phyloP scores from a whole-genome alignment of 2,329 filamentous ascomycete species.

The Colletotrichum agaves region DNA sequence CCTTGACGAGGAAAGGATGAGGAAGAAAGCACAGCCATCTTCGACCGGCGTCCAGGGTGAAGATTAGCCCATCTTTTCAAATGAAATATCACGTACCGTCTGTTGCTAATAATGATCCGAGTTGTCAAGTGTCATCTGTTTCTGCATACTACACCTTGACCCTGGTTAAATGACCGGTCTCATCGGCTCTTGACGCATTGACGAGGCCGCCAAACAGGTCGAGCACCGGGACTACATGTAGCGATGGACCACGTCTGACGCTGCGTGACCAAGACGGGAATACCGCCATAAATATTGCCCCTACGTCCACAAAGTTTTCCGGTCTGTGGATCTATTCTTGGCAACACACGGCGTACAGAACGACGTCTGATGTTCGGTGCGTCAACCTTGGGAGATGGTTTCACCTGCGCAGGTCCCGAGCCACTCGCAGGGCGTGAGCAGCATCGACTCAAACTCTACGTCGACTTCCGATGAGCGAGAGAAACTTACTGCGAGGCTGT shows the following conservation, averaged over 20 bases:
- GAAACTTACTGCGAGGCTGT: too few relatives aligned
- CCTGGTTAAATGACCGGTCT: background rate
- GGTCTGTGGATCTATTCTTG: too few relatives aligned
- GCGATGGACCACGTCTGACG: background rate
- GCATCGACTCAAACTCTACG: background rate
- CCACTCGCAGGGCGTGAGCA: background rate
- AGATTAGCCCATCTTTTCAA: background rate
- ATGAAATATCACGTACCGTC: background rate
- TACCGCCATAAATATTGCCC: background rate
- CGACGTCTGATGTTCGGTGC: conserved; percentile 5
- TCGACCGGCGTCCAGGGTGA: background rate
- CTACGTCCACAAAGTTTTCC: background rate
- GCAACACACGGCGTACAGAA: background rate
- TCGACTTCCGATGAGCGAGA: background rate
- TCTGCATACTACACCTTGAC: background rate
- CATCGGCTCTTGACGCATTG: background rate
- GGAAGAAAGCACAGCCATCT: background rate
- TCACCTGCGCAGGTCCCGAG: background rate
- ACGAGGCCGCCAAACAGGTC: background rate
- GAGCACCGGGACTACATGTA: background rate
- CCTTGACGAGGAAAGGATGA: background rate
- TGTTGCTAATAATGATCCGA: background rate
- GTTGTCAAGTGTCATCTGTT: background rate
- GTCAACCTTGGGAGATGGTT: background rate
- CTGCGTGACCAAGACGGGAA: too few relatives aligned